Evolutionary conservation across 2,329 filamentous ascomycete species (phyloP), one percentile per base, ranked within the genome.

Genomic region (Verticillium nubilum): DNA sequence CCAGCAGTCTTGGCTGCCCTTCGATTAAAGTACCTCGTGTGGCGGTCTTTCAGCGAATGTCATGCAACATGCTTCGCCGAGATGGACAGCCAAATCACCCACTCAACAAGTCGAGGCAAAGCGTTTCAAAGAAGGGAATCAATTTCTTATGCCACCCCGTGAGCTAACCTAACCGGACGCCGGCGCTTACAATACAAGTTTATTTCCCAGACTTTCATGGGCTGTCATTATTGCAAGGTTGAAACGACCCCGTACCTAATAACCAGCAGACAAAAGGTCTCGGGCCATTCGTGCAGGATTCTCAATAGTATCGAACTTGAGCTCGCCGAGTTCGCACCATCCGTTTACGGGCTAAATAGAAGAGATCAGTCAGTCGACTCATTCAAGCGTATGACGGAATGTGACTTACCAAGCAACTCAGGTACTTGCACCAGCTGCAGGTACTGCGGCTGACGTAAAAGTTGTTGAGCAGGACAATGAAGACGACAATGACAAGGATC

Each of bases 371-470:
- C 66, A 73, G 69, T 42, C 56, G 47, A 27, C 25, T 53, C 29
- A 19, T 13, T 5, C 12, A 31, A 53, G n/a, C 10, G 59, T 31
- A 29, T 3, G 2, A 15, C 6, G 23, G 25, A 7, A 17, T 12
- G 29, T 15, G 60, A 88, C 91, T 85, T 79, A 95, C 91, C 76
- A 99, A 76, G 71, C 95, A 99, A 72, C 90, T 96, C 67, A 99
- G 76, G 69, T 96, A 95, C 78, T 96, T 95, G 80, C 95, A 99
- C 95, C 95, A 99, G 12, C 76, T 80, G 73, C 95, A 99, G 29
- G 83, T 87, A 55, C 86, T 86, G 61, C 84, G 83, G 72, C 88
- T 87, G 63, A 84, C 84, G 76, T 98, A 98, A 72, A 99, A 99
- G 76, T 97, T 95, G 71, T 92, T 87, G 61, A 98, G 74, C 58